phyloP scores from a whole-genome alignment of 352 stramenopile species.

The Plasmopara viticola region DNA sequence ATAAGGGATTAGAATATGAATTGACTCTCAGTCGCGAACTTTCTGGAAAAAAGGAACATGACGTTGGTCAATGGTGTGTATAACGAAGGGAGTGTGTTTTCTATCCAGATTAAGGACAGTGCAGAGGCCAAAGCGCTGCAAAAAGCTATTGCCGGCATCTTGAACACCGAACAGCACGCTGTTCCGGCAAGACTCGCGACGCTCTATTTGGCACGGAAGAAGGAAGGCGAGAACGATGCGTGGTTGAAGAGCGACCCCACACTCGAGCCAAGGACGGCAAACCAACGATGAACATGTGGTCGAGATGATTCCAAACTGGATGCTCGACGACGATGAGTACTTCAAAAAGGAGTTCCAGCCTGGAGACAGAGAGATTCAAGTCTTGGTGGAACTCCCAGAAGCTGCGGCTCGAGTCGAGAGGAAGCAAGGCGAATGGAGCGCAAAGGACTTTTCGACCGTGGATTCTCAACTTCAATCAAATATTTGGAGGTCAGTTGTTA shows the following conservation, averaged over 20 bases:
- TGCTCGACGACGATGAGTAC: background rate
- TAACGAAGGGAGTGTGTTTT: background rate
- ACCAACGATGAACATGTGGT: background rate
- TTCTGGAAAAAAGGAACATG: too few relatives aligned
- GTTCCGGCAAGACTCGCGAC: conserved; percentile 7
- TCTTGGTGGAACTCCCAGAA: conserved; percentile 7
- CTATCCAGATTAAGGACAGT: background rate
- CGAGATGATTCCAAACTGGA: background rate
- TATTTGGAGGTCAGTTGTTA: conserved; percentile 2
- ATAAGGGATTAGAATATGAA: too few relatives aligned
- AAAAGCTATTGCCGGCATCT: conserved; percentile 5
- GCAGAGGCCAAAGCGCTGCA: background rate
- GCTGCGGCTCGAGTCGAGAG: background rate
- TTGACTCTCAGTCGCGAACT: too few relatives aligned
- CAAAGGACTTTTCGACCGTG: background rate
- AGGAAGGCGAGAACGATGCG: background rate
- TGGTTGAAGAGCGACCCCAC: conserved; percentile 1
- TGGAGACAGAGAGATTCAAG: conserved; percentile 5
- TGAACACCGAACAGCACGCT: conserved; percentile 4
- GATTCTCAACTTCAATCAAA: conserved; percentile 1
- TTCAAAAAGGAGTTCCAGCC: conserved; percentile 1
- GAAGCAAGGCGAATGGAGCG: background rate
- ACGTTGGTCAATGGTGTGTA: too few relatives aligned
- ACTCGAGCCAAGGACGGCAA: too few relatives aligned
- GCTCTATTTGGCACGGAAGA: conserved; percentile 1